Evolutionary conservation across 148 eudicot genomes (phyloP), one percentile per base, ranked within the genome.

Genomic region (Heliamphora exappendiculata): DNA sequence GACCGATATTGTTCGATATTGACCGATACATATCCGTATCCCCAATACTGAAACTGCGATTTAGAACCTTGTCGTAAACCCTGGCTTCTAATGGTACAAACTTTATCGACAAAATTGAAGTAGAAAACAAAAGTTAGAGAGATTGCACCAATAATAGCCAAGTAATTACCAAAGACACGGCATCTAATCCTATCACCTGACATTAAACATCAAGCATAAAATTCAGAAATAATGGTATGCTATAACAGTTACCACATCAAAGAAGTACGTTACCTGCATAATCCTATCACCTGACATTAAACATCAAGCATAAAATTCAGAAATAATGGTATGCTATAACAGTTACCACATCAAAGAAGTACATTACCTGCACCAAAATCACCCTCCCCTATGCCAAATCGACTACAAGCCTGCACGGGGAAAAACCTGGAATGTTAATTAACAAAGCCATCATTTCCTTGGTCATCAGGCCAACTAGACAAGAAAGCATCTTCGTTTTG

Each of bases 291-390:
- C 9, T 41, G 34, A 60, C 62, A n/a, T 44, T 60, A 33, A 60
- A 45, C 33, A 20, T 3, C 29, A 22, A 28, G n/a, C 8, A n/a
- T n/a, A n/a, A n/a, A 24, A 19, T 58, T 57, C 13, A 10, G 49
- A 54, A 72, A 72, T 3, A 11, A 54, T 33, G 7, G 49, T 13
- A 24, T 10, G 39, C 14, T 16, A 58, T 1, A 33, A 55, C 36
- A 2, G 34, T 54, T 13, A 7, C 5, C 0, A 26, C 67, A 26
- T 60, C 28, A 7, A 74, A 4, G 1, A 47, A 33, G 76, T 8
- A 53, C 34, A 73, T 72, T 74, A 79, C 82, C 82, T 67, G 82
- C 68, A n/a, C 69, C 60, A 68, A 67, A 74, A 74, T 79, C 67
- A 57, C 78, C 78, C 28, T 79, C 82, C 49, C 50, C 69, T 0